These are phyloP conservation scores for Teratosphaeriaceae sp. DNA, from an alignment of 2,329 filamentous ascomycete genomes.

Conservation along the genomic window DNA sequence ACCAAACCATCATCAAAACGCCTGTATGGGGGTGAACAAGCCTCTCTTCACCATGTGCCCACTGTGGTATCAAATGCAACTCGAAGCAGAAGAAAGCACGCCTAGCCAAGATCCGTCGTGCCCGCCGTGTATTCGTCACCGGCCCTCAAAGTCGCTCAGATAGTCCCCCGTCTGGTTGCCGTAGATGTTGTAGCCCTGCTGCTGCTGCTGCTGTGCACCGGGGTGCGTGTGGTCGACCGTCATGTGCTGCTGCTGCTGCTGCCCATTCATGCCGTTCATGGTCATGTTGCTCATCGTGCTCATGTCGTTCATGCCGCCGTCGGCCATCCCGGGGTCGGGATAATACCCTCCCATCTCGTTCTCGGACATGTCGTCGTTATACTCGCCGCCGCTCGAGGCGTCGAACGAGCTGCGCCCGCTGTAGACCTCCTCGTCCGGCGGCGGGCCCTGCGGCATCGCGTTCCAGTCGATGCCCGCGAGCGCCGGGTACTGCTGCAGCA, in stretches of 20 bases:
- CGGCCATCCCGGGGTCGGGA: constrained; percentile 16
- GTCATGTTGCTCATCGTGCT: constrained; percentile 9
- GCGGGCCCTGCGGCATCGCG: constrained; percentile 54
- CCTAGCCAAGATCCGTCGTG: too few relatives aligned
- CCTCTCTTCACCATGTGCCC: too few relatives aligned
- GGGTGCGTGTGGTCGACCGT: constrained; percentile 13
- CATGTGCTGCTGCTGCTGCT: constrained; percentile 3
- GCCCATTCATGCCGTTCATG: constrained; percentile 15
- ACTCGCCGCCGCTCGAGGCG: constrained; percentile 57
- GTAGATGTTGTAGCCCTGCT: constrained; percentile 2
- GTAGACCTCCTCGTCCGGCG: constrained; percentile 48
- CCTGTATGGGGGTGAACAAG: too few relatives aligned
- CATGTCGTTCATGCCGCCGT: constrained; percentile 13
- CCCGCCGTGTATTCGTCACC: too few relatives aligned
- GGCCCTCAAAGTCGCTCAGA: constrained; percentile 29
- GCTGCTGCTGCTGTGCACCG: too few relatives aligned
- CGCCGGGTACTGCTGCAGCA: constrained; percentile 87
- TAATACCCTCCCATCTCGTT: constrained; percentile 33
- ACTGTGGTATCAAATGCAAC: too few relatives aligned
- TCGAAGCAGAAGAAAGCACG: too few relatives aligned
- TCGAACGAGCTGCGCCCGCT: constrained; percentile 77
- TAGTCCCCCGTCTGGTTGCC: constrained; percentile 19
- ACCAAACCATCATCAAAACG: too few relatives aligned
- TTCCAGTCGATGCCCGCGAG: constrained; percentile 87
- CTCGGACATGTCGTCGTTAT: constrained; percentile 62